A percentile compares a stretch with the other conserved stretches of the same genome.
Evolutionary conservation across 2,329 filamentous ascomycete genomes (phyloP).

Genomic region (Alternaria sp.): DNA sequence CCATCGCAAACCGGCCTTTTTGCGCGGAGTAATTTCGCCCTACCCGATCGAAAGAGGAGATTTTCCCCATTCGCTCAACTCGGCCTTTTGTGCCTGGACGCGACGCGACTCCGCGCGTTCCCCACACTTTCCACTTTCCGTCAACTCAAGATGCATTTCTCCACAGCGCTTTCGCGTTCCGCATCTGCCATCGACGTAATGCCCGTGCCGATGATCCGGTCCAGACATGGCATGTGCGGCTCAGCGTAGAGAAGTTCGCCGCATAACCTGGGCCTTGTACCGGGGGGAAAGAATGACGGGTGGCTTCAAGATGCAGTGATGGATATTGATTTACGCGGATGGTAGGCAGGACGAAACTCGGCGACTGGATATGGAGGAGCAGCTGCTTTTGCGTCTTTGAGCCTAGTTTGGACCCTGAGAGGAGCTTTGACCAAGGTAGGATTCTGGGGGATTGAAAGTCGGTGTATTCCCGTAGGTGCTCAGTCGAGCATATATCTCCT

Average conservation of each 20-base stretch:
- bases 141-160: conserved; percentile 17
- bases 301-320: neutral
- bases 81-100: neutral
- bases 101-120: conserved; percentile 14
- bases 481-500: neutral
- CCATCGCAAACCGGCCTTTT: neutral
- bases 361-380: neutral
- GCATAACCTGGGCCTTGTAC: neutral
- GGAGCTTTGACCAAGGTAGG: neutral
- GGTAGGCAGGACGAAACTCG: neutral
- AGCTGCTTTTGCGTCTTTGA: neutral
- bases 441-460: neutral
- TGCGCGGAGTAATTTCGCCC: conserved; percentile 4
- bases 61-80: conserved; percentile 26
- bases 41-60: conserved; percentile 20
- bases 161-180: conserved; percentile 14
- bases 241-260: neutral
- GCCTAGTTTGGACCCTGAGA: conserved; percentile 14
- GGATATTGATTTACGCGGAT: neutral
- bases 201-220: neutral
- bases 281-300: neutral
- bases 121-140: conserved; percentile 24
- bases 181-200: neutral
- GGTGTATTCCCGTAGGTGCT: neutral
- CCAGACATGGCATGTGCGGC: neutral